Conservation (phyloP, 208 protist genomes). For the Acanthamoeba triangularis region DNA sequence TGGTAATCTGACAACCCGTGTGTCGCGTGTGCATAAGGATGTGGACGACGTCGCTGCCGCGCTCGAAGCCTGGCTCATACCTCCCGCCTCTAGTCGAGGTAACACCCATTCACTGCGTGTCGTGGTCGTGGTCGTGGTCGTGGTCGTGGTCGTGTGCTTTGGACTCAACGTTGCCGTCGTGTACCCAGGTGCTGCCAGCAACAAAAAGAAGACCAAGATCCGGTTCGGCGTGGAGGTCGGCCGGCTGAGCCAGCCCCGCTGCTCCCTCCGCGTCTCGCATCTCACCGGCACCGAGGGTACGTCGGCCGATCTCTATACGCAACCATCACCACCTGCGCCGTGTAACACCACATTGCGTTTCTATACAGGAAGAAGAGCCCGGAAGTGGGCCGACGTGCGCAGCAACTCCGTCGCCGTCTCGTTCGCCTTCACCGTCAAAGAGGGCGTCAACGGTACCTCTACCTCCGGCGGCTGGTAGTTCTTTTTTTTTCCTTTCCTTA, state of each 20-base stretch:
- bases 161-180: neutral
- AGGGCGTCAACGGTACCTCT: conserved; percentile 2
- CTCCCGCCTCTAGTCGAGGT: neutral
- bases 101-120: neutral
- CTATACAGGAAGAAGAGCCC: neutral
- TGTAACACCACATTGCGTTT: neutral
- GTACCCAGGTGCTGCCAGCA: neutral
- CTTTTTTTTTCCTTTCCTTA: neutral
- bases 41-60: neutral
- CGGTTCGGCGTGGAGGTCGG: conserved; percentile 10
- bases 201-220: conserved; percentile 7
- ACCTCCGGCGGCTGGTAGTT: too few relatives aligned
- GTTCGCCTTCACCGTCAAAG: neutral
- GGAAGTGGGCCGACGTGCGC: neutral
- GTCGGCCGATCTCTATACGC: neutral
- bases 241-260: neutral
- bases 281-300: neutral
- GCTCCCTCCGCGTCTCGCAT: neutral
- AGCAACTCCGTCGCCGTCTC: neutral
- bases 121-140: neutral
- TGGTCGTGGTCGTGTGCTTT: neutral
- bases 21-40: neutral
- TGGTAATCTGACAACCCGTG: neutral
- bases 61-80: neutral
- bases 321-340: neutral